A percentile compares a stretch with the other conserved stretches of the same genome.
phyloP scores from a whole-genome alignment of 805 yeast genomes.

The Wickerhamomyces hampshirensis region DNA sequence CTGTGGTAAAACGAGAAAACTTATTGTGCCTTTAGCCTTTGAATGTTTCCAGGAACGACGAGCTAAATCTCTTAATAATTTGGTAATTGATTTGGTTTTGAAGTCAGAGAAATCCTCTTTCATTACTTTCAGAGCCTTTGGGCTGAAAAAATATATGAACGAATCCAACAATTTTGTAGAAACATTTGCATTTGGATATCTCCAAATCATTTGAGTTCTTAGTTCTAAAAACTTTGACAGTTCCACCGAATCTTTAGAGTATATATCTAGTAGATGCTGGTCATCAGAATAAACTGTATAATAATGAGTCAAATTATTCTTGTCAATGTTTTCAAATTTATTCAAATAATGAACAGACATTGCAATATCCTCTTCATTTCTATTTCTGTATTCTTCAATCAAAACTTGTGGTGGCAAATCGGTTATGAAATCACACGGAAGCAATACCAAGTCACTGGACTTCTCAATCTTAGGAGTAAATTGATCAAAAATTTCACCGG shows the following conservation, averaged over 20 bases:
- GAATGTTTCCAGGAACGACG: conserved; percentile 90
- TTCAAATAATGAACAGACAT: conserved; percentile 75
- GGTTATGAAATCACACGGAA: conserved; percentile 93
- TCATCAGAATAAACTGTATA: conserved; percentile 61
- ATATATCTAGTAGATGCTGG: conserved; percentile 60
- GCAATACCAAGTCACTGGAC: conserved; percentile 58
- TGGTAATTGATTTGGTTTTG: conserved; percentile 45
- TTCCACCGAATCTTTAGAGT: conserved; percentile 64
- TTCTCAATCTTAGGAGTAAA: conserved; percentile 33
- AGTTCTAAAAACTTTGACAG: conserved; percentile 66
- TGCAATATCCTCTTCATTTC: conserved; percentile 63
- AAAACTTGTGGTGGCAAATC: conserved; percentile 87
- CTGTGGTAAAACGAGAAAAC: conserved; percentile 65
- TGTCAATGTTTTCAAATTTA: conserved; percentile 70
- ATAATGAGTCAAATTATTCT: conserved; percentile 62
- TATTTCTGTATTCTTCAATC: conserved; percentile 76
- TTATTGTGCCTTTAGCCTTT: conserved; percentile 50
- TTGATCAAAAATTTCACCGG: conserved; percentile 60
- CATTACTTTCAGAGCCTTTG: conserved; percentile 48
- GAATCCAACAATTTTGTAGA: conserved; percentile 75
- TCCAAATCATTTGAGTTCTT: conserved; percentile 88
- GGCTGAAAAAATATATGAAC: conserved; percentile 61
- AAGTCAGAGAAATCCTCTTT: conserved; percentile 28
- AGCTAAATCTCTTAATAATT: conserved; percentile 79
- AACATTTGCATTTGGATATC: conserved; percentile 71